phyloP scores from a whole-genome alignment of 2,329 filamentous ascomycete genomes.

The Gaeumannomyces sp. region DNA sequence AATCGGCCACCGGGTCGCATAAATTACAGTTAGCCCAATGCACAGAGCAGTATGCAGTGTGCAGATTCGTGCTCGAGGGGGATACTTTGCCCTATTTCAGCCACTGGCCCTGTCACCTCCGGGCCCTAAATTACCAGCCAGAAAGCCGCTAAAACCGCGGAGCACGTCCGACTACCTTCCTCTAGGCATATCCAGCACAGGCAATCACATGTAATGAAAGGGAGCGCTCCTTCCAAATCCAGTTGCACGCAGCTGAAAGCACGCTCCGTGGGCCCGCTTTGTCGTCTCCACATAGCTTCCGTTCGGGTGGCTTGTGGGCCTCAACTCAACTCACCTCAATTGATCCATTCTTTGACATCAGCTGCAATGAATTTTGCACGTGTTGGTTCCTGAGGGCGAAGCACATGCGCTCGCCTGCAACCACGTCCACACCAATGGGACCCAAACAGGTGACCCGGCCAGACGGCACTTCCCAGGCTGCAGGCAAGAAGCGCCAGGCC shows the following conservation, averaged over 20 bases:
- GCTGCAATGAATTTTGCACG: background rate
- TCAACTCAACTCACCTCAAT: background rate
- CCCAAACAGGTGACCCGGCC: conserved; percentile 1
- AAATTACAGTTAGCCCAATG: background rate
- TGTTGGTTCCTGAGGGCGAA: background rate
- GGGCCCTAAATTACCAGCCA: no score
- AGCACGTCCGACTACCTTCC: no score
- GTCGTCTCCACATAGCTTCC: no score
- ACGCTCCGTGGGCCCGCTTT: background rate
- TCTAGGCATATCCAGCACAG: no score
- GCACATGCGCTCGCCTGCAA: background rate
- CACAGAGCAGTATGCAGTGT: background rate
- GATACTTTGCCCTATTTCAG: no score
- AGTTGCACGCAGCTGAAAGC: no score
- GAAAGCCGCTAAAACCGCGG: no score
- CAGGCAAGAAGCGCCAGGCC: conserved; percentile 1
- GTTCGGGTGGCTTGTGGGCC: background rate
- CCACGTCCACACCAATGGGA: background rate
- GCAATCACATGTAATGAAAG: no score
- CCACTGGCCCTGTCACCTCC: no score
- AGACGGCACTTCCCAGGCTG: background rate
- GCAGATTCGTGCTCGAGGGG: no score
- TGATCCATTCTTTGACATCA: background rate
- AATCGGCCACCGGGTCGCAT: background rate
- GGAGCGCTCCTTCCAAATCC: no score